Evolutionary conservation across 345 rosid genomes (phyloP).

Genomic region (Salix viminalis): DNA sequence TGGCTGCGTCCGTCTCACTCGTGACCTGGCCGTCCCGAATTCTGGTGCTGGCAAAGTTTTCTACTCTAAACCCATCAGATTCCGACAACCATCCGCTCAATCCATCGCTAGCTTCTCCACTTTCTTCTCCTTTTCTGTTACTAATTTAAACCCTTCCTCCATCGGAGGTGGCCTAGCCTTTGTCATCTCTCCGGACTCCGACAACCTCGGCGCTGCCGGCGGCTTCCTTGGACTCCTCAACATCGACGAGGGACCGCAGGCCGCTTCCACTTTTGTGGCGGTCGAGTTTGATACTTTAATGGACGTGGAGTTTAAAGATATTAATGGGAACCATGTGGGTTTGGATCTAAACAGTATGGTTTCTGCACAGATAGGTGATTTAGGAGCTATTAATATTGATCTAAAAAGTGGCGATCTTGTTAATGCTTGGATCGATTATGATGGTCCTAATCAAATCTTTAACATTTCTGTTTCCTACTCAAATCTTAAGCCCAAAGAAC

Average conservation of each 20-base stretch:
- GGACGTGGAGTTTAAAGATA: slow-evolving; percentile 80
- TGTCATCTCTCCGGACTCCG: slow-evolving; percentile 64
- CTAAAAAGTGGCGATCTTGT: slow-evolving; percentile 87
- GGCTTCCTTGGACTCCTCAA: slow-evolving; percentile 66
- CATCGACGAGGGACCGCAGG: slow-evolving; percentile 32
- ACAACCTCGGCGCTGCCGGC: slow-evolving; percentile 65
- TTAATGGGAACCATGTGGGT: slow-evolving; percentile 95
- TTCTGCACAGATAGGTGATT: slow-evolving; percentile 61
- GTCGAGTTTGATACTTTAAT: slow-evolving; percentile 90
- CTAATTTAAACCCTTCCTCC: slow-evolving; percentile 77
- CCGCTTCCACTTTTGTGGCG: slow-evolving; percentile 58
- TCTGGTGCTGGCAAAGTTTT: slow-evolving; percentile 78
- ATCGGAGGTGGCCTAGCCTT: slow-evolving; percentile 95
- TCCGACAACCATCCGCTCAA: slow-evolving; percentile 52
- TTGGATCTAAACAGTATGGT: slow-evolving; percentile 81
- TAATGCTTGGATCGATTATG: slow-evolving; percentile 84
- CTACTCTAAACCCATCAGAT: slow-evolving; percentile 67
- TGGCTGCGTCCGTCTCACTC: slow-evolving; percentile 75
- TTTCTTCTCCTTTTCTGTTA: slow-evolving; percentile 76
- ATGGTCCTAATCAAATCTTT: slow-evolving; percentile 42
- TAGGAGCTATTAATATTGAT: slow-evolving; percentile 61
- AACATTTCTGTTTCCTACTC: slow-evolving; percentile 72
- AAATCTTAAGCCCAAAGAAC: slow-evolving; percentile 70
- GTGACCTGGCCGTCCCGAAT: slow-evolving; percentile 75
- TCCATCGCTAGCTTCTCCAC: slow-evolving; percentile 69